Evolutionary conservation across 169 alveolate genomes (phyloP).

Genomic region (Theileria equi): DNA sequence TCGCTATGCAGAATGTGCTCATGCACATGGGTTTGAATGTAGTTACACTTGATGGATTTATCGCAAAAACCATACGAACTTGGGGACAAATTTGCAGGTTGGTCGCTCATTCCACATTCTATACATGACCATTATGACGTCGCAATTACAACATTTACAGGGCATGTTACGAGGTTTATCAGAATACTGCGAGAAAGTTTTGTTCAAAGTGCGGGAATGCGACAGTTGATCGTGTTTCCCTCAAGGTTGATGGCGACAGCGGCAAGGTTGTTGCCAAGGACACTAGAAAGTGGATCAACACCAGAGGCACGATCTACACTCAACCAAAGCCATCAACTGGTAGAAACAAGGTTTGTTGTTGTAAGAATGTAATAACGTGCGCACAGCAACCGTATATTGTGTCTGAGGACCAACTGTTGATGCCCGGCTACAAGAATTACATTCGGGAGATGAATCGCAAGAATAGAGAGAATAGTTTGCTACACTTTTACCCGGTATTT

Average conservation of each 20-base stretch:
- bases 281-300: constrained; percentile 67
- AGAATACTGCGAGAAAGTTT: constrained; percentile 68
- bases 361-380: too few relatives aligned
- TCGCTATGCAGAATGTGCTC: constrained; percentile 87
- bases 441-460: constrained; percentile 51
- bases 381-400: constrained; percentile 52
- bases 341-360: constrained; percentile 39
- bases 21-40: constrained; percentile 85
- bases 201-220: constrained; percentile 88
- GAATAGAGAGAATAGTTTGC: constrained; percentile 10
- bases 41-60: constrained; percentile 83
- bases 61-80: constrained; percentile 78
- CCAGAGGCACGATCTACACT: constrained; percentile 72
- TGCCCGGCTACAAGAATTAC: constrained; percentile 59
- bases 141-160: constrained; percentile 18
- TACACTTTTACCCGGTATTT: constrained; percentile 57
- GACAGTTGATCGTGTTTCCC: constrained; percentile 71
- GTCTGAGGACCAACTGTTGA: constrained; percentile 64
- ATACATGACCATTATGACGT: neutral
- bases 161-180: constrained; percentile 68
- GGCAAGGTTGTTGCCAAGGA: constrained; percentile 55
- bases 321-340: constrained; percentile 63
- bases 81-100: constrained; percentile 83
- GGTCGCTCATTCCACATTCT: neutral
- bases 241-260: constrained; percentile 45